These are phyloP conservation scores for Linum usitatissimum DNA, from an alignment of 345 rosid genomes.

Conservation along the genomic window DNA sequence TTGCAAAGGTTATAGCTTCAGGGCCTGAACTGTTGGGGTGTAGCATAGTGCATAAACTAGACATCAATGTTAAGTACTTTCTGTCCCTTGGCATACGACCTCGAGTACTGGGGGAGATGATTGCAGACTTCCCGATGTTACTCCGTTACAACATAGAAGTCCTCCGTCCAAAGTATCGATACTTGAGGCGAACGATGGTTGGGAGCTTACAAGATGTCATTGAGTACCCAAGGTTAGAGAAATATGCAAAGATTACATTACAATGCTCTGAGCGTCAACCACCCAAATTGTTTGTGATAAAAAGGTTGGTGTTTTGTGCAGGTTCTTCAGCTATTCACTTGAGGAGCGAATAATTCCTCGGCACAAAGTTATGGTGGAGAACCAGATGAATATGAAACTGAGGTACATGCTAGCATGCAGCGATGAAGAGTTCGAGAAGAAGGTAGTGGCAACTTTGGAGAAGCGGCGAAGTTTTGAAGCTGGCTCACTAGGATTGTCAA, in stretches of 20 bases:
- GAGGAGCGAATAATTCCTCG: constrained; percentile 79
- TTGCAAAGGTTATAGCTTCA: constrained; percentile 67
- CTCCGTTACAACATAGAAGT: constrained; percentile 62
- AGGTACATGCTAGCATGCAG: constrained; percentile 65
- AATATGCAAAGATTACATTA: too few relatives aligned
- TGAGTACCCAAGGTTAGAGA: constrained; percentile 68
- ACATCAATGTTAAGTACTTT: constrained; percentile 59
- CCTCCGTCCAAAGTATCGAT: constrained; percentile 69
- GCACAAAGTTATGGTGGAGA: constrained; percentile 59
- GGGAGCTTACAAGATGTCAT: constrained; percentile 74
- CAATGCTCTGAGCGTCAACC: too few relatives aligned
- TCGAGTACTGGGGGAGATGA: constrained; percentile 64
- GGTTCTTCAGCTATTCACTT: constrained; percentile 86
- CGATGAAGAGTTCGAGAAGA: constrained; percentile 48
- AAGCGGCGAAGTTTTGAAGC: constrained; percentile 53
- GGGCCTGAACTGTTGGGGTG: constrained; percentile 88
- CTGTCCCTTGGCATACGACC: constrained; percentile 61
- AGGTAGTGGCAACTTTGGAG: constrained; percentile 53
- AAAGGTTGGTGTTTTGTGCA: constrained; percentile 17
- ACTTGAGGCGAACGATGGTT: constrained; percentile 74
- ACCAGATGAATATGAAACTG: constrained; percentile 62
- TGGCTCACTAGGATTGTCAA: constrained; percentile 9
- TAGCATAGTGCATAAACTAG: constrained; percentile 64
- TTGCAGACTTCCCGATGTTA: constrained; percentile 82
- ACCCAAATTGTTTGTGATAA: too few relatives aligned